Evolutionary conservation across 352 stramenopile genomes (phyloP).

Genomic region (Pythium monospermum): DNA sequence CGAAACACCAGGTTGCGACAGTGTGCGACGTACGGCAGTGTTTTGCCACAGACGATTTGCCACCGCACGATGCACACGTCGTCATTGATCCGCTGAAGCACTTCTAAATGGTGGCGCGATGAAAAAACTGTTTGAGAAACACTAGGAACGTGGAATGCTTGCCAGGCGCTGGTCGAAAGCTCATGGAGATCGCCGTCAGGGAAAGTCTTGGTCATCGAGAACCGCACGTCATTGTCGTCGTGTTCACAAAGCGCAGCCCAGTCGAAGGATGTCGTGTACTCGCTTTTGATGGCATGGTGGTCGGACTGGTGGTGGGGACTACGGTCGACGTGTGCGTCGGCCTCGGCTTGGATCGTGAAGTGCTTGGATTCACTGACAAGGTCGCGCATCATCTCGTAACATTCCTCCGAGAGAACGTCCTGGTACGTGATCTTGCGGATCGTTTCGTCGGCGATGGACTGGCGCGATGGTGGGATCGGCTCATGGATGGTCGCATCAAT

Average conservation of each 20-base stretch:
- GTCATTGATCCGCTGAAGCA: slow-evolving; percentile 23
- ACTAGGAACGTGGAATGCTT: slow-evolving; percentile 16
- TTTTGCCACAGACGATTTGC: slow-evolving; percentile 22
- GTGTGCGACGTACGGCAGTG: slow-evolving; percentile 15
- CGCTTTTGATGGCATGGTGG: too few species aligned
- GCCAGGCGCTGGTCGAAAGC: slow-evolving; percentile 21
- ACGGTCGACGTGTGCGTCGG: background rate
- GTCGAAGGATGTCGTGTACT: slow-evolving; percentile 8
- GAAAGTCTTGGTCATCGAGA: slow-evolving; percentile 24
- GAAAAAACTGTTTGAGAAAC: slow-evolving; percentile 21
- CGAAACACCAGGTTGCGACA: slow-evolving; percentile 25
- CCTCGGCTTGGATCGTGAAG: slow-evolving; percentile 18
- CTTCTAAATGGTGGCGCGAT: slow-evolving; percentile 14
- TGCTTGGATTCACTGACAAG: slow-evolving; percentile 19
- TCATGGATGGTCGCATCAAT: slow-evolving; percentile 17
- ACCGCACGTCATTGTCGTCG: slow-evolving; percentile 19
- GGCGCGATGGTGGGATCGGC: background rate
- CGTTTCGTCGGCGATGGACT: background rate
- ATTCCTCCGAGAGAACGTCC: slow-evolving; percentile 20
- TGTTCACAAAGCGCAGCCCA: slow-evolving; percentile 18
- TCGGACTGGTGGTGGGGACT: background rate
- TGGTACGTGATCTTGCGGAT: slow-evolving; percentile 13
- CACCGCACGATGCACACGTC: slow-evolving; percentile 22
- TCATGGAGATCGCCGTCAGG: slow-evolving; percentile 9
- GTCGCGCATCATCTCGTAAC: slow-evolving; percentile 25